These are phyloP conservation scores for Xylariaceae sp. DNA, from an alignment of 2,329 filamentous ascomycete species.

Conservation along the genomic window DNA sequence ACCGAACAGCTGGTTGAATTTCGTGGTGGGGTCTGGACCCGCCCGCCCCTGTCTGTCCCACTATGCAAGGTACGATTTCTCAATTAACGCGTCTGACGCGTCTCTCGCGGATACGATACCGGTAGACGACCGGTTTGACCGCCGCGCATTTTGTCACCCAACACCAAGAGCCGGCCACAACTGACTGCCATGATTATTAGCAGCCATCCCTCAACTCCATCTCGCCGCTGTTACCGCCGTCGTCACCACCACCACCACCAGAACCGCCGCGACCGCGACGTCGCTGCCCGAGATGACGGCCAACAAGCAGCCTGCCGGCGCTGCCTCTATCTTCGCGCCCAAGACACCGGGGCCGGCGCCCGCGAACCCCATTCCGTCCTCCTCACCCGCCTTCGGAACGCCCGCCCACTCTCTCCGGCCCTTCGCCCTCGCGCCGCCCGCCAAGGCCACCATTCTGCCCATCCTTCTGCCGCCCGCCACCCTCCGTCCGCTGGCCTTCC, in stretches of 20 bases:
- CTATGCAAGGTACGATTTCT: too few species aligned
- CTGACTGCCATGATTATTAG: too few species aligned
- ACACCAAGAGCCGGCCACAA: too few species aligned
- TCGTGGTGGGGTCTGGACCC: too few species aligned
- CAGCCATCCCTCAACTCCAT: too few species aligned
- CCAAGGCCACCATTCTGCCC: conserved; percentile 63
- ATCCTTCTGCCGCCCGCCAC: conserved; percentile 84
- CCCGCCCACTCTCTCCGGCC: conserved; percentile 71
- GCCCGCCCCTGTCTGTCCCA: too few species aligned
- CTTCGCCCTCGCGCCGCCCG: conserved; percentile 43
- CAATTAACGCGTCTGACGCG: conserved; percentile 25
- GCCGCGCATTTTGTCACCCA: too few species aligned
- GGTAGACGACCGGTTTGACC: too few species aligned
- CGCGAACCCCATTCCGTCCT: conserved; percentile 66
- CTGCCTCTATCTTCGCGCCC: conserved; percentile 31
- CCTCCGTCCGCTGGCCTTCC: conserved; percentile 82
- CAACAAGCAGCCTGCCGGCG: conserved; percentile 21
- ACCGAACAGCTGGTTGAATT: too few species aligned
- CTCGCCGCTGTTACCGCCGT: too few species aligned
- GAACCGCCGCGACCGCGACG: conserved; percentile 7
- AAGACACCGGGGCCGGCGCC: conserved; percentile 26
- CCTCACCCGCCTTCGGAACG: conserved; percentile 84
- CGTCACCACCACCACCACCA: too few species aligned
- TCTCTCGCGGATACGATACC: too few species aligned
- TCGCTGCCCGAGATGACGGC: conserved; percentile 16